Base-by-base conservation (phyloP, 1,139 yeast species). In the Magnusiomyces clavatus region DNA sequence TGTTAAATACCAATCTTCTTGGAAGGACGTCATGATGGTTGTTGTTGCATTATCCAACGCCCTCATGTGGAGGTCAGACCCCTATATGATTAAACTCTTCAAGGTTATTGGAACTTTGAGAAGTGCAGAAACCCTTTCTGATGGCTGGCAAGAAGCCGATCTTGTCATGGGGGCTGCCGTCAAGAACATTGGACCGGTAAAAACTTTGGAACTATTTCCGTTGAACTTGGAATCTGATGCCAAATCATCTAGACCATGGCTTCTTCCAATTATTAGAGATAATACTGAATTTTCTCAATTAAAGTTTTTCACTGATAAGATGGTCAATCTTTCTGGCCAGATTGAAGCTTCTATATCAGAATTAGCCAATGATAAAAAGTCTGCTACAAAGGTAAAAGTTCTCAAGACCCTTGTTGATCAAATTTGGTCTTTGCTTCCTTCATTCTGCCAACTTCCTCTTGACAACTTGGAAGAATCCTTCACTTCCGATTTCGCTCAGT, bases 241-340 rank as follows among this genome's bases (percentile, higher is more conserved):
- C 43, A 69, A 73, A 47, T 78, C 85, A 20, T 96, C 96, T 48
- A 80, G 97, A 67, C 97, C 97, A 48, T 92, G 97, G 97, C 65
- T 92, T 61, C 76, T 92, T 57, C 98, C 98, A n/a, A 67, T 94
- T 39, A 77, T 92, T 56, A 83, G 97, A 69, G 97, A 90, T 61
- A 82, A 86, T 62, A 86, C 88, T 34, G 78, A 82, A 60, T 78
- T 80, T 63, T 84, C 97, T 1, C 76, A 77, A 53, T 73, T 94
- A 52, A 73, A 77, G 0, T 87, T 75, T 64, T 92, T 80, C 69
- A 76, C 78, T 56, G 66, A 69, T 24, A 75, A 81, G 42, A 77
- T 94, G 54, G 70, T 86, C 35, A 97, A 97, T 36, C 69, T 82
- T 46, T 79, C 80, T 47, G 79, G 78, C 40, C 72, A 78, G 56